Evolutionary conservation across 2,329 filamentous ascomycete species (phyloP), one percentile per base, ranked within the genome.

Genomic region (Talaromyces piceae): DNA sequence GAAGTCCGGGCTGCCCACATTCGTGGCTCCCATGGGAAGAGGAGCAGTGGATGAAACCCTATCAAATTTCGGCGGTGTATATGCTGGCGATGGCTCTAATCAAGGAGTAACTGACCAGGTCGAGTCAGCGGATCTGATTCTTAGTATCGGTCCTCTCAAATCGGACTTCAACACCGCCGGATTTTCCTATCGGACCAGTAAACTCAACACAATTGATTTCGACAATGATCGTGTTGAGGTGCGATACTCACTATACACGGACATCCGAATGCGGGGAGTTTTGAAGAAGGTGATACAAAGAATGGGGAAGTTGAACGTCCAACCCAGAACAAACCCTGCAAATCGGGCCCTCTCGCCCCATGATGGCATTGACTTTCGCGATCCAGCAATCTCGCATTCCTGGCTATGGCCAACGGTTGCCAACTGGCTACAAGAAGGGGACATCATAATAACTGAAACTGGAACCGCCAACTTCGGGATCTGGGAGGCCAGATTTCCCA

Each of bases 21-120:
- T 91, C 59, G 86, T 89, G 16, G 87, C 87, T 0, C 87, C 88
- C 11, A 93, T 93, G 85, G 88, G 88, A 39, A 94, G 93, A 72
- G 80, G 87, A 18, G 85, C 86, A 25, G 78, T 94, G 46, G 79
- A 91, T 62, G 88, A 94, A 67, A 79, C 78, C 4, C 77, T 86
- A 41, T 72, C 77, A 6, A 86, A 80, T 60, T 93, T 85, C 60
- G 86, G 86, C 25, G 89, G 89, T 55, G 86, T 94, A 5, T 93
- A 93, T 65, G 85, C 85, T 3, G 88, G 88, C n/a, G 77, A 78
- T 54, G 87, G 84, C 31, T 88, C 84, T 23, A 78, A 82, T 48
- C 76, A 78, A 1, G 57, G 59, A 52, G 61, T 67, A 30, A 49
- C 48, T 16, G 61, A 71, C 47, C 66, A 63, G 30, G 67, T 73